phyloP scores from a whole-genome alignment of 106 monocot species.

The Dendrobium chrysotoxum region DNA sequence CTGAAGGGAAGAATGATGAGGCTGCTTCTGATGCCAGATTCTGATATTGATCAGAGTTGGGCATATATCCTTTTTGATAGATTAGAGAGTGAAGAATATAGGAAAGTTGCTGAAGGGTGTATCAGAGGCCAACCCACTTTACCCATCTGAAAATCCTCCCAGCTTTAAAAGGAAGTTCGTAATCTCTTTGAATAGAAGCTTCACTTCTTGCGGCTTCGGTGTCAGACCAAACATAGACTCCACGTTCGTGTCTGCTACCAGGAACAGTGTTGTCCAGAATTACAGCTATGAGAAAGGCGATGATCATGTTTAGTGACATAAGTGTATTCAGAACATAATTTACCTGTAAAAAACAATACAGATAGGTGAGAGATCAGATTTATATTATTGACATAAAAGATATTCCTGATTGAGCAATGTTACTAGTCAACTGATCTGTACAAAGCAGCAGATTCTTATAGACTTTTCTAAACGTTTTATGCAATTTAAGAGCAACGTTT shows the following conservation, averaged over 20 bases:
- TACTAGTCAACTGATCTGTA: too few species aligned
- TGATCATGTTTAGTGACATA: conserved; percentile 77
- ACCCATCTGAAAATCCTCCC: conserved; percentile 75
- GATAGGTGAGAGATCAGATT: not conserved
- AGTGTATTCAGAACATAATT: conserved; percentile 84
- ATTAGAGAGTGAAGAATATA: not conserved
- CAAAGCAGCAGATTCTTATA: too few species aligned
- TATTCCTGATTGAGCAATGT: too few species aligned
- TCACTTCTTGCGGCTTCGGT: conserved; percentile 55
- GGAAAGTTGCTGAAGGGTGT: not conserved
- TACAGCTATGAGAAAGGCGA: conserved; percentile 70
- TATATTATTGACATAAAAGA: not conserved
- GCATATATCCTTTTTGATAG: too few species aligned
- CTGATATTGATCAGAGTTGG: too few species aligned
- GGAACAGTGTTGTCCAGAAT: conserved; percentile 94
- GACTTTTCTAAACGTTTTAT: too few species aligned
- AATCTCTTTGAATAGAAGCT: conserved; percentile 48
- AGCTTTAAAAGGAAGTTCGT: conserved; percentile 62
- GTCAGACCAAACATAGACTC: conserved; percentile 87
- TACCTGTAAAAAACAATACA: conserved; percentile 30
- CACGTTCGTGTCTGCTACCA: conserved; percentile 71
- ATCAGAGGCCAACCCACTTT: conserved; percentile 86
- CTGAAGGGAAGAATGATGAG: not conserved
- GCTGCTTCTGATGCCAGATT: not conserved
- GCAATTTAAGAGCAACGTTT: too few species aligned